These are phyloP conservation scores for Ilyonectria sp. DNA, from an alignment of 2,329 filamentous ascomycete species.

Conservation along the genomic window DNA sequence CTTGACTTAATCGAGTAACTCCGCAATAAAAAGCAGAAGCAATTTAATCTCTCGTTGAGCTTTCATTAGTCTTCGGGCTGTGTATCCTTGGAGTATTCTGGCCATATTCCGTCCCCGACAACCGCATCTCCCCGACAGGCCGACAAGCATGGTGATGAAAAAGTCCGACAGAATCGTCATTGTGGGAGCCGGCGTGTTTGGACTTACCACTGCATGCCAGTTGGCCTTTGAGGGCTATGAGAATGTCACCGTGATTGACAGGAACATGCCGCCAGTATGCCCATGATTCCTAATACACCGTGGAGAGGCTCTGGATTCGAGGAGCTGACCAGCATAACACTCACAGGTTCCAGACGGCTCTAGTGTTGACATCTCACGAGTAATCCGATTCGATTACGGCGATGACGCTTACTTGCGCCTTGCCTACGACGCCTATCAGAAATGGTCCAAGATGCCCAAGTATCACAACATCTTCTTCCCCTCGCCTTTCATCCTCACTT, in stretches of 20 bases:
- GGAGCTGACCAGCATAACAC: too few relatives aligned
- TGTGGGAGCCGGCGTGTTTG: slow-evolving; percentile 52
- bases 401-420: slow-evolving; percentile 72
- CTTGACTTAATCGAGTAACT: too few relatives aligned
- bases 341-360: slow-evolving; percentile 50
- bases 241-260: slow-evolving; percentile 53
- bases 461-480: not conserved
- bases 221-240: slow-evolving; percentile 47
- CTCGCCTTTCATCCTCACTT: not conserved
- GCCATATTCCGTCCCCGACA: not conserved
- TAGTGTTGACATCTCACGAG: slow-evolving; percentile 55
- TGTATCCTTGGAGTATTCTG: not conserved
- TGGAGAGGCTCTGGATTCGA: too few relatives aligned
- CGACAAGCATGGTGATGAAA: not conserved
- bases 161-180: slow-evolving; percentile 37
- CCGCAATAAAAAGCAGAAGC: too few relatives aligned
- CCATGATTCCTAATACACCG: not conserved
- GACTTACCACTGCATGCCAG: slow-evolving; percentile 48
- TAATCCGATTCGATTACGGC: slow-evolving; percentile 71
- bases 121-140: not conserved
- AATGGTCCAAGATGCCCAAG: slow-evolving; percentile 25
- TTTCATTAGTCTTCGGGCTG: too few relatives aligned
- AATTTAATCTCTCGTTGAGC: too few relatives aligned
- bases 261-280: slow-evolving; percentile 51
- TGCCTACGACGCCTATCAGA: slow-evolving; percentile 52